Evolutionary conservation across 208 protist genomes (phyloP).

Genomic region (Herpetomonas samuelpessoai): DNA sequence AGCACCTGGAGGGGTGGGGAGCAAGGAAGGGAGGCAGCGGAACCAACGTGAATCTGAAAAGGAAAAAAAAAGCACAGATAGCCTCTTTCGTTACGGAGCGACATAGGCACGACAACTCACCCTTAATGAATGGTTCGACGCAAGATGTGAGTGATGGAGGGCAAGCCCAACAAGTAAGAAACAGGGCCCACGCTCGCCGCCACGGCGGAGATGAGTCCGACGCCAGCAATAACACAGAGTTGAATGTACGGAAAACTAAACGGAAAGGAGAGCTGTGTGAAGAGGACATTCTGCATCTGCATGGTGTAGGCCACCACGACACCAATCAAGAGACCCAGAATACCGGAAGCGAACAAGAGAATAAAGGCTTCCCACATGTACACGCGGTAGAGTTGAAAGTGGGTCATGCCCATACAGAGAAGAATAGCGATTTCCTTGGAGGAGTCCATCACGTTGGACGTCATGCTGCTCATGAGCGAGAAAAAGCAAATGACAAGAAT

Average conservation of each 20-base stretch:
- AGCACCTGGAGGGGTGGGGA: too few species aligned
- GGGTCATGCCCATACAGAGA: constrained; percentile 85
- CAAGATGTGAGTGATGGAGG: constrained; percentile 72
- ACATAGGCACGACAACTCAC: too few species aligned
- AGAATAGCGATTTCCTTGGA: constrained; percentile 96
- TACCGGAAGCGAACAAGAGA: constrained; percentile 84
- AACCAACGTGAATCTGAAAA: too few species aligned
- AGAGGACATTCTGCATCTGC: constrained; percentile 86
- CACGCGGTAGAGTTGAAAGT: constrained; percentile 79
- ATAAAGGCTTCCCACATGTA: constrained; percentile 96
- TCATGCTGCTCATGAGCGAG: constrained; percentile 77
- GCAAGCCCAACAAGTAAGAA: constrained; percentile 33
- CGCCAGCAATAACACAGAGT: constrained; percentile 40
- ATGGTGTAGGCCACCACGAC: constrained; percentile 88
- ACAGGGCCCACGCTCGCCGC: constrained; percentile 63
- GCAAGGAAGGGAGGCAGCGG: too few species aligned
- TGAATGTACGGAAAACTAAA: constrained; percentile 90
- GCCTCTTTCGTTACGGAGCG: too few species aligned
- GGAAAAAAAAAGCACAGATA: too few species aligned
- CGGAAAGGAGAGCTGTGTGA: constrained; percentile 88
- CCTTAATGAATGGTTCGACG: constrained; percentile 34
- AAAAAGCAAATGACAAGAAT: constrained; percentile 94
- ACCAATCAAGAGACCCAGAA: constrained; percentile 92
- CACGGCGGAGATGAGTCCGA: constrained; percentile 48
- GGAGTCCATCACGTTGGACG: constrained; percentile 84